Base-by-base conservation (phyloP, 1,284 basidiomycete genomes). In the Melampsora americana region DNA sequence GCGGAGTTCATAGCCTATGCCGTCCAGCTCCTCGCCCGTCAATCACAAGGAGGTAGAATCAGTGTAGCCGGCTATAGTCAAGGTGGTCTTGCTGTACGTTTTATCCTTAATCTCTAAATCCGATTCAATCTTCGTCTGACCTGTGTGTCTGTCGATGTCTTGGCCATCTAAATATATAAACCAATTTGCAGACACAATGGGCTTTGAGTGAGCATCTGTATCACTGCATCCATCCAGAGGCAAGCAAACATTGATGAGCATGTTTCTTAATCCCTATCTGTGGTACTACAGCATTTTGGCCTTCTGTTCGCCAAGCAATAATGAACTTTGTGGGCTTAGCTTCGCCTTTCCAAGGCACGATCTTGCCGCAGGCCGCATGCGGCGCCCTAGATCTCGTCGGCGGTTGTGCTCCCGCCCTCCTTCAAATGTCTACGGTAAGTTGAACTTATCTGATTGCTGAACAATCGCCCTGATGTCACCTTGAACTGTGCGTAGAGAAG, bases 1-100 rank as follows among this genome's bases (percentile, higher is more conserved):
- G 79, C 80, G 35, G 82, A 83, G 68, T 83, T 82, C 76, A 80
- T 83, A 69, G 83, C 81, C 16, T 80, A 80, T 77, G 79, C 77
- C 59, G 79, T 83, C 69, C 65, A 78, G 28, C 26, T 42, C 16
- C 79, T 84, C 26, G 80, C 82, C 0, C 35, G 77, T 16, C 71
- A 80, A 67, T 79, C 78, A 12, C 56, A 48, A 26, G 82, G 80
- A 5, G 78, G 79, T 23, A 81, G 81, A 77, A 80, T 84, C n/a
- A 79, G 79, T 59, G 46, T 83, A 53, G 78, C 83, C 59, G 79
- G 80, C 14, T 83, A 83, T 78, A 81, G 80, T 30, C 82, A 83
- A 65, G 83, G 82, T 20, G 79, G 79, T n/a, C 30, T 61, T 30
- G 53, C 64, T 48, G 44, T 80, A 59, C 82, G 82, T 78, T 78